Evolutionary conservation across 169 alveolate genomes (phyloP).

Genomic region (Cystoisospora suis): DNA sequence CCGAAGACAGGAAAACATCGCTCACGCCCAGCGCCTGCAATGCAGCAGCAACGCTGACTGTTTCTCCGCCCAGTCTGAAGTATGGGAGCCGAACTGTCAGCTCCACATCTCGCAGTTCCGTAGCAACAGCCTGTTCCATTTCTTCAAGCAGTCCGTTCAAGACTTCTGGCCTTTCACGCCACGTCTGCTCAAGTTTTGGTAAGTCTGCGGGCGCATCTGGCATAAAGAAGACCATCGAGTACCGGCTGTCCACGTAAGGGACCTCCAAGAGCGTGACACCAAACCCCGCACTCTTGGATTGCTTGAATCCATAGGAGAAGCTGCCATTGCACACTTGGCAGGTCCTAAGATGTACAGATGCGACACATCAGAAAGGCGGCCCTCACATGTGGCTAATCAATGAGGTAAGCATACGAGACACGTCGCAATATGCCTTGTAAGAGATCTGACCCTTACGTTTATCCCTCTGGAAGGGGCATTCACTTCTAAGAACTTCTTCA

Average conservation of each 20-base stretch:
- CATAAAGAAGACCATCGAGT: not conserved
- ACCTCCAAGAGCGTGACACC: not conserved
- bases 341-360: too few species aligned
- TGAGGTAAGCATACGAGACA: too few species aligned
- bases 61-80: not conserved
- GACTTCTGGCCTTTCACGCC: not conserved
- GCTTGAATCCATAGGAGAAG: not conserved
- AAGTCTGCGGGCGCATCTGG: not conserved
- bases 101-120: conserved; percentile 10
- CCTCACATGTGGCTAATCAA: too few species aligned
- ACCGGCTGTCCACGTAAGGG: not conserved
- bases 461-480: too few species aligned
- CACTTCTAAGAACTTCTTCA: too few species aligned
- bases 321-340: not conserved
- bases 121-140: not conserved
- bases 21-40: not conserved
- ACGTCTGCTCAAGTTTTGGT: not conserved
- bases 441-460: too few species aligned
- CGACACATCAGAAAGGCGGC: too few species aligned
- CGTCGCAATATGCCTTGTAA: too few species aligned
- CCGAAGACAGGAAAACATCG: not conserved
- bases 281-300: not conserved
- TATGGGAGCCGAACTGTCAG: not conserved
- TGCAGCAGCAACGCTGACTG: not conserved
- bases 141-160: not conserved